A percentile compares a stretch with the other conserved stretches of the same genome.
phyloP scores from a whole-genome alignment of 495 filamentous ascomycete species.

The Neurospora sp. region DNA sequence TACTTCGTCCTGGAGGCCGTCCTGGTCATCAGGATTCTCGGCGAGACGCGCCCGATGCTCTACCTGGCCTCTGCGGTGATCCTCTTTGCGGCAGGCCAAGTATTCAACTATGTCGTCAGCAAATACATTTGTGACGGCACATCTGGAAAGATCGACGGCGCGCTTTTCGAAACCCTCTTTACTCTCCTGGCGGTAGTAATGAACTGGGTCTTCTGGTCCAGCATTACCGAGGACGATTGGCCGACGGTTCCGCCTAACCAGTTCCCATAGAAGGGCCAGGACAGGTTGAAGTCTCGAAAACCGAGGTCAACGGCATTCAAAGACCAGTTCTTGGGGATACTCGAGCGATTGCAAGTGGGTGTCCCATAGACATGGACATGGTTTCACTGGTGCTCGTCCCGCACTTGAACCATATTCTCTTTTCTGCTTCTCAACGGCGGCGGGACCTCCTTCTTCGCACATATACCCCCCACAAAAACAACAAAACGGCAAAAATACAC shows the following conservation, averaged over 20 bases:
- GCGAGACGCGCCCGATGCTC: slow-evolving; percentile 80
- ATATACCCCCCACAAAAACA: background rate
- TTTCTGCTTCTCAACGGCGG: background rate
- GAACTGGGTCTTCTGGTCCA: slow-evolving; percentile 95
- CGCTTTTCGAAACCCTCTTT: slow-evolving; percentile 89
- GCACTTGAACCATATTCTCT: background rate
- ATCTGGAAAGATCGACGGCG: slow-evolving; percentile 77
- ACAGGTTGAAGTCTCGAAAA: background rate
- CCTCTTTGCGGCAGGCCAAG: slow-evolving; percentile 82
- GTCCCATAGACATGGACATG: background rate
- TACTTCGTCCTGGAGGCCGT: slow-evolving; percentile 77
- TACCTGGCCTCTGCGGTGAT: slow-evolving; percentile 65
- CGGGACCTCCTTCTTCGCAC: background rate
- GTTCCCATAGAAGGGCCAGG: slow-evolving; percentile 16
- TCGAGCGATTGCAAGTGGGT: background rate
- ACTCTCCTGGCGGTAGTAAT: slow-evolving; percentile 70
- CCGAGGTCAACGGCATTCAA: background rate
- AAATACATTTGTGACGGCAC: slow-evolving; percentile 78
- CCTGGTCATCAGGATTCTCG: slow-evolving; percentile 73
- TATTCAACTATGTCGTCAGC: slow-evolving; percentile 93
- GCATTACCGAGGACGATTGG: slow-evolving; percentile 99
- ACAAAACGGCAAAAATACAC: background rate
- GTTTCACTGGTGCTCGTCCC: background rate
- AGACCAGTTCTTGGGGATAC: background rate
- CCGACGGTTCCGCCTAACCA: slow-evolving; percentile 40